These are phyloP conservation scores for Beauveria brongniartii DNA, from an alignment of 2,329 filamentous ascomycete genomes.

Conservation along the genomic window DNA sequence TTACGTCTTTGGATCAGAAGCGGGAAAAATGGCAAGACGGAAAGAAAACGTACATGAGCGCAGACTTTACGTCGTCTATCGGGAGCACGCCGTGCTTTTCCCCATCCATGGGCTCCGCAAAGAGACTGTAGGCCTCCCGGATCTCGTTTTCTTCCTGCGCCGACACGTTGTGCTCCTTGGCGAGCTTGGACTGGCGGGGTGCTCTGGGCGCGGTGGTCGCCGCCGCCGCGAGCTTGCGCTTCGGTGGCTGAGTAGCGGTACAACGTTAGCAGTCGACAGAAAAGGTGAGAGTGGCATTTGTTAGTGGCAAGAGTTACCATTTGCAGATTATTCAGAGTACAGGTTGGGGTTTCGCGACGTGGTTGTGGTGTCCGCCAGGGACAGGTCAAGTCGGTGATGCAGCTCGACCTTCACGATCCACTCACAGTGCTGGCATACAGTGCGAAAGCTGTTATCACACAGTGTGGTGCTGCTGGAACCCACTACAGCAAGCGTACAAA, in stretches of 20 bases:
- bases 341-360: neutral
- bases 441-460: neutral
- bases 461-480: neutral
- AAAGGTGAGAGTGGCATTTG: neutral
- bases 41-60: constrained; percentile 53
- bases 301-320: neutral
- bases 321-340: neutral
- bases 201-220: constrained; percentile 21
- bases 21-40: too few relatives aligned
- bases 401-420: neutral
- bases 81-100: constrained; percentile 66
- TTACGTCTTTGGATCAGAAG: neutral
- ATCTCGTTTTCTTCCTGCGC: constrained; percentile 84
- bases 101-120: constrained; percentile 61
- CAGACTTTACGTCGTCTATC: constrained; percentile 59
- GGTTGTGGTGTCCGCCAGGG: neutral
- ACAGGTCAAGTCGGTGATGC: neutral
- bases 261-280: neutral
- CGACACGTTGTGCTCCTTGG: constrained; percentile 81
- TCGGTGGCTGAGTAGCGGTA: constrained; percentile 37
- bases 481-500: neutral
- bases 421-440: neutral
- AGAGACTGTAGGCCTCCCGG: constrained; percentile 79
- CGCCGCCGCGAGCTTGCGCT: constrained; percentile 34
- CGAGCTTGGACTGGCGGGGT: constrained; percentile 73